Base-by-base conservation (phyloP, 148 eudicot species). In the Silene uniflora region DNA sequence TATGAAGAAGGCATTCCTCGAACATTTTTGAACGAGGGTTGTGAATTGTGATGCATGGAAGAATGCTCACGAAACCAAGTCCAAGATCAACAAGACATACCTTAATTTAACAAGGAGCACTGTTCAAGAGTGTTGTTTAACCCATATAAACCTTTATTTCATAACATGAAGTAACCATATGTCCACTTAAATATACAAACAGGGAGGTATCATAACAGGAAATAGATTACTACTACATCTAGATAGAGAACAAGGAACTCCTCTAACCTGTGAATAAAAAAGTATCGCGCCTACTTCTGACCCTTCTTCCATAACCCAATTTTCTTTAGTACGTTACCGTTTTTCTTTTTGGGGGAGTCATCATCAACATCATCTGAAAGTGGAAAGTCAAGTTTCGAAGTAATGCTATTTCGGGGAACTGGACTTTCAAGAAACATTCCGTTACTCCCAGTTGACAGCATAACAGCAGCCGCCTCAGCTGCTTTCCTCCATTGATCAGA, bases 401-500 rank as follows among this genome's bases (percentile, higher is more conserved):
- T 88, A 16, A 88, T 77, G 42, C 72, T 84, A 73, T 89, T 93
- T 12, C 89, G 75, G 19, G 95, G 88, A 14, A 86, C 89, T 6
- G 88, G 82, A 32, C 90, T 85, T 66, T 89, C 93, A 12, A 86
- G 83, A 19, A 72, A 76, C 73, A 87, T 94, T 22, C 89, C 88
- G 74, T 88, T 86, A 71, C 82, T 79, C 11, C 87, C 85, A 2
- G 85, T 74, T 0, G 96, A 85, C 16, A 95, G 90, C 88, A 95
- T 90, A 6, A 95, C 84, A n/a, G 98, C 90, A 75, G 98, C 98
- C 9, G 97, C 93, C 80, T 95, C 98, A 21, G 97, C 97, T 0
- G 98, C 97, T 73, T 95, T 91, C 76, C 93, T 89, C 92, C 93
- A 91, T 78, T 95, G 97, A 67, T 92, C 97, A 0, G 91, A 82